Base-by-base conservation (phyloP, 805 yeast species). In the Yamadazyma insecticola region DNA sequence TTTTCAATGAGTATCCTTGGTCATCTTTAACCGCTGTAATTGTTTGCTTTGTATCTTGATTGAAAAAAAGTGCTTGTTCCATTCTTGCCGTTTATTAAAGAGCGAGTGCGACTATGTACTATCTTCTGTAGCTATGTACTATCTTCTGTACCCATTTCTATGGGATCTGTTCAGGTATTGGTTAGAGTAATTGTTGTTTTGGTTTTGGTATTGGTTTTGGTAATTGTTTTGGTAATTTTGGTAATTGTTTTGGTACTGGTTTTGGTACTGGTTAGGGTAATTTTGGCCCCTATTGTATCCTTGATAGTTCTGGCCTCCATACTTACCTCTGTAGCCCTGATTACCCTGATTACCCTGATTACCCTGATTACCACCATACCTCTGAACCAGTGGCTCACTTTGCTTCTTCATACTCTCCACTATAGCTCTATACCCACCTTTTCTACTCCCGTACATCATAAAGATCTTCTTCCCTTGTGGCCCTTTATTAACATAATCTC, bases 371-470 rank as follows among this genome's bases (percentile, higher is more conserved):
- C 52, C 47, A 30, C 46, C 14, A 33, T 44, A 16, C 31, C 33
- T 21, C 30, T 36, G 21, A 20, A 16, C 18, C 17, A 4, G 13
- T 12, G 17, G 27, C 11, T 31, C 5, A 13, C 24, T 16, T 17
- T 15, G 20, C 13, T 28, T 28, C 26, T 29, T 24, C 13, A 22
- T 26, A 15, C 28, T 24, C 13, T 50, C 51, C 16, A 49, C 24
- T 32, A 51, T 43, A 2, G 65, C 36, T 23, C 70, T 42, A 40
- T 59, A 64, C 0, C 71, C 71, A 6, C 71, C 70, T 13, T 48
- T 40, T 33, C 70, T 54, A 53, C 57, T 51, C 2, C 52, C 36
- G 40, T 57, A 66, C 12, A 41, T 39, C 47, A 49, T 47, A 39
- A 45, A 57, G 1, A 44, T 32, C 30, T 60, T 55, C 22, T 45